These are phyloP conservation scores for Mucor indicus DNA, from an alignment of 371 early-diverging fungal species.

Conservation along the genomic window DNA sequence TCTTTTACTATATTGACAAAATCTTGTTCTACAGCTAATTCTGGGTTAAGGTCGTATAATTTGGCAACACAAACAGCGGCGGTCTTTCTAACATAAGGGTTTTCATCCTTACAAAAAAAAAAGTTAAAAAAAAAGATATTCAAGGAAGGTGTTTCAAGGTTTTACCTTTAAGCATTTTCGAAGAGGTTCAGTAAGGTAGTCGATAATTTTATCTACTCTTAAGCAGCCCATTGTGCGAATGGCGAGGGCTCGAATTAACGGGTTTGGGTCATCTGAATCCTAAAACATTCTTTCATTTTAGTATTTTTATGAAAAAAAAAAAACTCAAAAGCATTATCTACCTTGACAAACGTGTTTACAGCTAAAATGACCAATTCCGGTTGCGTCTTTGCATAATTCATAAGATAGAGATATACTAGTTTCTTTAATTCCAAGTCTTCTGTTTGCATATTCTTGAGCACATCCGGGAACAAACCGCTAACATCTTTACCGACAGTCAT, in stretches of 20 bases:
- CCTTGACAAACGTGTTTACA: conserved; percentile 95
- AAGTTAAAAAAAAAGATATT: not conserved
- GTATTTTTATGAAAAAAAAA: not conserved
- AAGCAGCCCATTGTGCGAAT: conserved; percentile 97
- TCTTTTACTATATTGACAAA: conserved; percentile 86
- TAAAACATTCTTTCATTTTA: conserved; percentile 20
- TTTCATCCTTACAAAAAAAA: conserved; percentile 10
- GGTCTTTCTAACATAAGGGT: conserved; percentile 25
- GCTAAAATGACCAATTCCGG: conserved; percentile 97
- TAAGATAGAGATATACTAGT: conserved; percentile 87
- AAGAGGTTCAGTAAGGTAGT: conserved; percentile 79
- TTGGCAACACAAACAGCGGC: conserved; percentile 67
- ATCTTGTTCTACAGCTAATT: conserved; percentile 74
- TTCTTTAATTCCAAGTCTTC: conserved; percentile 96
- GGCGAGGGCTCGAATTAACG: conserved; percentile 93
- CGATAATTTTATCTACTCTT: conserved; percentile 92
- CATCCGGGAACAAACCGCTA: conserved; percentile 88
- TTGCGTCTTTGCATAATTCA: conserved; percentile 94
- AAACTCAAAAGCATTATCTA: conserved; percentile 21
- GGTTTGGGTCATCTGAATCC: conserved; percentile 94
- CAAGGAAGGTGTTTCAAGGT: not conserved
- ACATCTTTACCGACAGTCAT: conserved; percentile 92
- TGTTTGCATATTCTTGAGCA: conserved; percentile 98
- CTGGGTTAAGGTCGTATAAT: conserved; percentile 78
- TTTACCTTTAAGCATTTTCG: conserved; percentile 70